A percentile compares a stretch with the other conserved stretches of the same genome.
Evolutionary conservation across 2,329 filamentous ascomycete genomes (phyloP).

Genomic region (Daldinia sp.): DNA sequence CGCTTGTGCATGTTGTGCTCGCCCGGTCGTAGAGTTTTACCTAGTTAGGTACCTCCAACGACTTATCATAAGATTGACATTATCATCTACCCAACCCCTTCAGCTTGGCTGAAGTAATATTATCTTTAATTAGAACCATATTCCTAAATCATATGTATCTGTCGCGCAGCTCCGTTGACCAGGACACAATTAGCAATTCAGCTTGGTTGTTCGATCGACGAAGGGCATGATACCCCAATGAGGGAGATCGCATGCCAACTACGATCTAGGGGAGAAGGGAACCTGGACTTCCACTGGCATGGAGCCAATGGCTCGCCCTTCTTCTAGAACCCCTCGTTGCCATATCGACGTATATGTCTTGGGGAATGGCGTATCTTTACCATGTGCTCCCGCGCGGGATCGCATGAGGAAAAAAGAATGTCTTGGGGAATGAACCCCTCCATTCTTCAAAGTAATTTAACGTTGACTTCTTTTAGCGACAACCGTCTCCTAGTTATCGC

Average conservation of each 20-base stretch:
- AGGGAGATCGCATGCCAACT: slow-evolving; percentile 28
- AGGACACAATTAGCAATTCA: slow-evolving; percentile 5
- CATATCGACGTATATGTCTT: slow-evolving; percentile 36
- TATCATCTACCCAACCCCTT: slow-evolving; percentile 3
- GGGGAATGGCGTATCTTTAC: slow-evolving; percentile 13
- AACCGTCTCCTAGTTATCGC: slow-evolving; percentile 33
- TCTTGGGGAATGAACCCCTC: slow-evolving; percentile 28
- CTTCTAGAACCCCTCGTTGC: slow-evolving; percentile 31
- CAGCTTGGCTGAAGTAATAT: background rate
- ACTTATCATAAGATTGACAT: slow-evolving; percentile 3
- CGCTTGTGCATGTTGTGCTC: slow-evolving; percentile 19
- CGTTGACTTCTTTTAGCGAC: background rate
- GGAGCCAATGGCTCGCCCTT: slow-evolving; percentile 26
- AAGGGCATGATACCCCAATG: slow-evolving; percentile 11
- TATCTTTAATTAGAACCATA: background rate
- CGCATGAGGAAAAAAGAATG: slow-evolving; percentile 18
- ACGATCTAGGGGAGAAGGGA: slow-evolving; percentile 11
- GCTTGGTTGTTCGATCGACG: background rate
- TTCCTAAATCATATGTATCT: background rate
- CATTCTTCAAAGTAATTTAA: slow-evolving; percentile 44
- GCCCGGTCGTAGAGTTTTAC: background rate
- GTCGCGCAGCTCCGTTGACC: slow-evolving; percentile 7
- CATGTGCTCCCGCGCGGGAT: slow-evolving; percentile 9
- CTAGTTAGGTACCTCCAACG: background rate
- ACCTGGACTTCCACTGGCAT: slow-evolving; percentile 21